Conservation (phyloP, 1,284 basidiomycete genomes). For the Ceratobasidium sp. region DNA sequence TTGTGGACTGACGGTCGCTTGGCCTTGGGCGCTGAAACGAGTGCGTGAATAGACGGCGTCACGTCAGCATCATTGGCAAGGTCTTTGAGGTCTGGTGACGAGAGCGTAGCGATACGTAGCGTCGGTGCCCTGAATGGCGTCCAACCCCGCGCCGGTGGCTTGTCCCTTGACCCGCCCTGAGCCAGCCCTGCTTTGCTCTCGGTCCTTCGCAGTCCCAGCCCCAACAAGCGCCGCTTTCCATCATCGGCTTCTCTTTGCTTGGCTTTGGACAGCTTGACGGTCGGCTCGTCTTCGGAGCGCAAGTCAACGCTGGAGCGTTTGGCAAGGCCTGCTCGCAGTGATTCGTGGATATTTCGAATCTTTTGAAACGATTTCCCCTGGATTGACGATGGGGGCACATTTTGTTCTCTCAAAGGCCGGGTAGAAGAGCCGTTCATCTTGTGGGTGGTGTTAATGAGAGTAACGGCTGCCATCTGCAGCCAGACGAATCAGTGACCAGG, state of each 20-base stretch:
- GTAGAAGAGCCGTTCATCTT: constrained; percentile 26
- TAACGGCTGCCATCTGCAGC: constrained; percentile 27
- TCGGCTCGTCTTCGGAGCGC: constrained; percentile 22
- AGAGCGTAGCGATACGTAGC: constrained; percentile 34
- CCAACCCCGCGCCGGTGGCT: constrained; percentile 17
- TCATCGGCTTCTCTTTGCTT: constrained; percentile 9
- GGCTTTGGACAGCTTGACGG: constrained; percentile 5
- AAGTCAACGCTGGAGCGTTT: constrained; percentile 27
- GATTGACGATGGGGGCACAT: constrained; percentile 22
- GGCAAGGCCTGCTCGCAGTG: constrained; percentile 24
- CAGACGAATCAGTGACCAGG: constrained; percentile 2
- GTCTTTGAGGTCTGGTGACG: constrained; percentile 26
- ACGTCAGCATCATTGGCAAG: constrained; percentile 27
- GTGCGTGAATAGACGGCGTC: constrained; percentile 33
- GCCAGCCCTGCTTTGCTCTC: constrained; percentile 29
- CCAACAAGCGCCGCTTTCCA: constrained; percentile 29
- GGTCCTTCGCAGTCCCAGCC: constrained; percentile 23
- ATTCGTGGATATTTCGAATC: constrained; percentile 30
- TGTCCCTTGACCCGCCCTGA: constrained; percentile 12
- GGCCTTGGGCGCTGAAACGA: constrained; percentile 38
- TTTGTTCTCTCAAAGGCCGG: constrained; percentile 24
- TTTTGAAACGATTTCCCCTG: constrained; percentile 35
- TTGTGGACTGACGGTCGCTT: constrained; percentile 40
- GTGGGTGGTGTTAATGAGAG: constrained; percentile 38
- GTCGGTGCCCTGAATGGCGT: constrained; percentile 36